Evolutionary conservation across 345 rosid species (phyloP), one percentile per base, ranked within the genome.

Genomic region (Lenwebbia sp.): DNA sequence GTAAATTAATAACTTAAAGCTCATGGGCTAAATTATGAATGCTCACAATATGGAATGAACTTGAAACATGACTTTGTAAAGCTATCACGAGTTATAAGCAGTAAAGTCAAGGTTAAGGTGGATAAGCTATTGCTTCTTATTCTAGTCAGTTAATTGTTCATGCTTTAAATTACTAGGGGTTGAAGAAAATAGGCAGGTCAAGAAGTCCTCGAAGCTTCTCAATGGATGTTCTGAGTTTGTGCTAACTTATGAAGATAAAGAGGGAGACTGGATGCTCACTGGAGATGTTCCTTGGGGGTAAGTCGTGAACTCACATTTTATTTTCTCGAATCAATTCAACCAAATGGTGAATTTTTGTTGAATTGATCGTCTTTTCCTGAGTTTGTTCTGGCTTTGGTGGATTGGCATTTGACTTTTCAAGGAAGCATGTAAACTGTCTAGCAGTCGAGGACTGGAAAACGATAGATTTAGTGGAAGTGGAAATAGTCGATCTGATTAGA

Each of bases 241-340:
- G 85, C 96, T 97, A 49, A 94, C 98, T 15, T 97, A 96, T 84
- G 98, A 97, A 89, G 99, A 97, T 86, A 96, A 93, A 87, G 99
- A 97, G 62, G 99, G 98, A 10, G 99, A 97, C 83, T 95, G 98
- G 98, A 97, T 97, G 98, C 96, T 97, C 82, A 98, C 95, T 57
- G 99, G 99, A 83, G 99, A 96, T 92, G 98, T 96, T 86, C 99
- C 99, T 47, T 96, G 99, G 99, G 90, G 96, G 98, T 96, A 92
- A 83, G 90, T 78, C 84, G 19, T 10, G 0, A 21, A 50, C 33
- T 76, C 0, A 3, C 62, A 23, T 47, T 44, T 22, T 11, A 78
- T 85, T 30, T 26, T 23, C 0, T 51, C 9, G 41, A 82, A 82
- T 53, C 57, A 51, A 44, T 26, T 9, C 84, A 50, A 33, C 30